Conservation (phyloP, 164 flowering plant genomes). For the Vitis amurensis region DNA sequence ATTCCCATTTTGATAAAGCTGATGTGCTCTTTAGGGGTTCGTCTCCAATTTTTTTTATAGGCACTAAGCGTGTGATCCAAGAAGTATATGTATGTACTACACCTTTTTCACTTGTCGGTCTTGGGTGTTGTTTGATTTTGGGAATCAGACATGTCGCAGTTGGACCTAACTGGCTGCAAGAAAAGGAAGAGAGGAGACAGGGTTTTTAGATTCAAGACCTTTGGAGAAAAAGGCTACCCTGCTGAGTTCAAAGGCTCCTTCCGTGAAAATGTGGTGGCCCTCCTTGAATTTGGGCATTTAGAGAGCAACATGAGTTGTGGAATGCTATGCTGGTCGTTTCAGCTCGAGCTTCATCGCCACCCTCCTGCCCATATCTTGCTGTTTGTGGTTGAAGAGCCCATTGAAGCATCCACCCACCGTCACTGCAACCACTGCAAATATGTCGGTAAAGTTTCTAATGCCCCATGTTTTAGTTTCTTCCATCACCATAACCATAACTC, state of each 20-base stretch:
- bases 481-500: no score
- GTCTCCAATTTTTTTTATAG: slow-evolving; percentile 50
- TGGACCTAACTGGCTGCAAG: slow-evolving; percentile 45
- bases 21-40: slow-evolving; percentile 11
- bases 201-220: slow-evolving; percentile 66
- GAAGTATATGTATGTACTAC: slow-evolving; percentile 14
- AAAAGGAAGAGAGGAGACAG: slow-evolving; percentile 78
- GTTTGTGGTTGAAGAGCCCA: slow-evolving; percentile 65
- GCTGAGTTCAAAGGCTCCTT: slow-evolving; percentile 59
- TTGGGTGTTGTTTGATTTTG: not conserved
- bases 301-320: slow-evolving; percentile 35
- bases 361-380: slow-evolving; percentile 58
- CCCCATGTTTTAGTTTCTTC: not conserved
- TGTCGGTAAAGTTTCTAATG: slow-evolving; percentile 49
- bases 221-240: slow-evolving; percentile 72
- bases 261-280: slow-evolving; percentile 53
- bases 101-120: not conserved
- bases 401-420: slow-evolving; percentile 43
- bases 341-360: slow-evolving; percentile 69
- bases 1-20: slow-evolving; percentile 5
- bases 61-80: slow-evolving; percentile 59
- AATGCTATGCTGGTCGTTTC: slow-evolving; percentile 75
- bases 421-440: slow-evolving; percentile 79
- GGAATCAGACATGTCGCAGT: slow-evolving; percentile 30
- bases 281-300: slow-evolving; percentile 59